Conservation (phyloP, 768 basidiomycete species). For the Phlebiopsis gigantea region DNA sequence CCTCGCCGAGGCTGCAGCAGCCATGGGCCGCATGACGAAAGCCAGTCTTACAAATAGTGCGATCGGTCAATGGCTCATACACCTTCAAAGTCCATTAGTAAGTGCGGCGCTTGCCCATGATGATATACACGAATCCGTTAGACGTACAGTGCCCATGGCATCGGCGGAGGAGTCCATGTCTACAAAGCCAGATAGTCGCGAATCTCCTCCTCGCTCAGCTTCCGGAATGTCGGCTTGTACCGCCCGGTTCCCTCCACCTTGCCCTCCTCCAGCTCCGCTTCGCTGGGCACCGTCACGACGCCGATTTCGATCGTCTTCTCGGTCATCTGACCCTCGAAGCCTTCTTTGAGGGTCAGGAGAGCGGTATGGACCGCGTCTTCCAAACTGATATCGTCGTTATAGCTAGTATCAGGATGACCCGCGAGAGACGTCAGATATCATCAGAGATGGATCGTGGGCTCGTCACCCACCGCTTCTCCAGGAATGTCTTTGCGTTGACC, state of each 20-base stretch:
- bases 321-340: constrained; percentile 99
- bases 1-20: neutral
- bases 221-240: constrained; percentile 87
- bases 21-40: neutral
- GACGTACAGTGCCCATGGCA: constrained; percentile 8
- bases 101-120: neutral
- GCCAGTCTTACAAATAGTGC: neutral
- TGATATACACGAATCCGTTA: constrained; percentile 6
- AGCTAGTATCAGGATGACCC: constrained; percentile 42
- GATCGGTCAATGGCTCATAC: neutral
- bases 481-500: constrained; percentile 98
- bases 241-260: constrained; percentile 53
- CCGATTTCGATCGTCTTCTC: constrained; percentile 99
- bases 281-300: constrained; percentile 84
- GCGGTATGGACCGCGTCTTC: constrained; percentile 99
- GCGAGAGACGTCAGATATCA: constrained; percentile 1
- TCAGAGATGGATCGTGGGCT: constrained; percentile 3
- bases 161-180: constrained; percentile 2
- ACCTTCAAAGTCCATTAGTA: neutral
- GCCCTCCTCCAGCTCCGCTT: constrained; percentile 60
- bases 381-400: constrained; percentile 97
- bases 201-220: constrained; percentile 94
- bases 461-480: constrained; percentile 86
- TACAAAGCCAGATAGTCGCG: constrained; percentile 90
- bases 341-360: constrained; percentile 94